Evolutionary conservation across 2,329 filamentous ascomycete species (phyloP).

Genomic region (Alternaria sp.): DNA sequence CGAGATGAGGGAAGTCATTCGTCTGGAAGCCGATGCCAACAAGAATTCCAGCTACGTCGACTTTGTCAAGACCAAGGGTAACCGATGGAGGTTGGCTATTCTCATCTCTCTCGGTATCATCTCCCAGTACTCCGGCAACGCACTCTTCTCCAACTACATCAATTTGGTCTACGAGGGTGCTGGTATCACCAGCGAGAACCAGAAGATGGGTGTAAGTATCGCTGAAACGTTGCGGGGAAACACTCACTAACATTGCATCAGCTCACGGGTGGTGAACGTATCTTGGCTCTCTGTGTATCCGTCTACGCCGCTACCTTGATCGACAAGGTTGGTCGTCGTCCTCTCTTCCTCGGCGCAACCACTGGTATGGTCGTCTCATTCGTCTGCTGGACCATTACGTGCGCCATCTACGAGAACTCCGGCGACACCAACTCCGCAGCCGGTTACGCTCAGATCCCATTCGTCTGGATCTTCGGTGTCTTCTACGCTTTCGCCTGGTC

Average conservation of each 20-base stretch:
- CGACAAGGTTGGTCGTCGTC: constrained; percentile 62
- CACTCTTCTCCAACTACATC: constrained; percentile 71
- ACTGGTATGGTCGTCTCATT: constrained; percentile 45
- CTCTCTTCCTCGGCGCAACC: constrained; percentile 59
- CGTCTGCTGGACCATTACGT: constrained; percentile 48
- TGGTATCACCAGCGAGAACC: constrained; percentile 59
- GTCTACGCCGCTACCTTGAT: constrained; percentile 63
- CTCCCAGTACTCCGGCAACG: constrained; percentile 72
- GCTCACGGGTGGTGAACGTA: constrained; percentile 59
- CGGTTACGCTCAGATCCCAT: constrained; percentile 56
- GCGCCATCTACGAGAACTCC: constrained; percentile 31
- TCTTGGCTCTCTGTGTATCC: constrained; percentile 64
- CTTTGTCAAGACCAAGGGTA: constrained; percentile 67
- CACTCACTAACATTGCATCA: constrained; percentile 7
- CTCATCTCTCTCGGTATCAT: constrained; percentile 69
- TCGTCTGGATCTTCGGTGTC: constrained; percentile 59
- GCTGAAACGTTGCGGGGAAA: background rate
- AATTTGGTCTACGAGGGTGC: constrained; percentile 66
- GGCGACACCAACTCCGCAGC: constrained; percentile 43
- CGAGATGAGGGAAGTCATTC: constrained; percentile 70
- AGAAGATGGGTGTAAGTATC: constrained; percentile 50
- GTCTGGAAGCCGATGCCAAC: constrained; percentile 60
- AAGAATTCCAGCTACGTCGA: constrained; percentile 63
- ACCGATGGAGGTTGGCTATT: constrained; percentile 68
- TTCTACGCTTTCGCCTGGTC: constrained; percentile 65